These are phyloP conservation scores for Chlorella sp. DNA, from an alignment of 139 green algal species.

Conservation along the genomic window DNA sequence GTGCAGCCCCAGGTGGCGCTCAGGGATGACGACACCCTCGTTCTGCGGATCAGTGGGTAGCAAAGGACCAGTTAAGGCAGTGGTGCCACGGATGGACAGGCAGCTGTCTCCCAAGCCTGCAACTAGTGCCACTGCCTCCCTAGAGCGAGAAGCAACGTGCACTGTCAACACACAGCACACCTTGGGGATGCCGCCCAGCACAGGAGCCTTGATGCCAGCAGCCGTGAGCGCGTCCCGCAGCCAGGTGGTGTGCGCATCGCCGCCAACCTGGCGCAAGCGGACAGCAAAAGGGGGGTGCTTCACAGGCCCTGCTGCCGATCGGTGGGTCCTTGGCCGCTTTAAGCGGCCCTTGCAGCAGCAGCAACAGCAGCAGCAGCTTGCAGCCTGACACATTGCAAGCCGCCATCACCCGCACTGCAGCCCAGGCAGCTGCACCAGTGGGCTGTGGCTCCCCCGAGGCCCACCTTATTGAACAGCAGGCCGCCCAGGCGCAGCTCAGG, in stretches of 20 bases:
- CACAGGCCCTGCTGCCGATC: too few species aligned
- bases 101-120: too few species aligned
- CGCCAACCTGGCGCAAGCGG: not conserved
- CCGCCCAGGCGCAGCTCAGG: constrained; percentile 67
- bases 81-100: not conserved
- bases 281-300: too few species aligned
- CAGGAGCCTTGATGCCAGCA: constrained; percentile 47
- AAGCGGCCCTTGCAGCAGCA: too few species aligned
- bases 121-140: too few species aligned
- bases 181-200: constrained; percentile 83
- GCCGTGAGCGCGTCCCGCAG: constrained; percentile 65
- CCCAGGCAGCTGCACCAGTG: too few species aligned
- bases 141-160: too few species aligned
- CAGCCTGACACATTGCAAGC: too few species aligned
- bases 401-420: too few species aligned
- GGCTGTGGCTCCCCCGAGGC: too few species aligned
- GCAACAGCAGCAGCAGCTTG: too few species aligned
- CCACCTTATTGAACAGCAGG: constrained; percentile 87
- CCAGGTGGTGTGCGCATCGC: constrained; percentile 64
- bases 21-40: constrained; percentile 48
- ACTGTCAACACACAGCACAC: not conserved
- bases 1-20: constrained; percentile 68
- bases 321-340: too few species aligned
- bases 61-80: not conserved
- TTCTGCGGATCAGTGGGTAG: constrained; percentile 17